Evolutionary conservation across 768 basidiomycete species (phyloP), one percentile per base, ranked within the genome.

Genomic region (Chlorophyllum brunneum): DNA sequence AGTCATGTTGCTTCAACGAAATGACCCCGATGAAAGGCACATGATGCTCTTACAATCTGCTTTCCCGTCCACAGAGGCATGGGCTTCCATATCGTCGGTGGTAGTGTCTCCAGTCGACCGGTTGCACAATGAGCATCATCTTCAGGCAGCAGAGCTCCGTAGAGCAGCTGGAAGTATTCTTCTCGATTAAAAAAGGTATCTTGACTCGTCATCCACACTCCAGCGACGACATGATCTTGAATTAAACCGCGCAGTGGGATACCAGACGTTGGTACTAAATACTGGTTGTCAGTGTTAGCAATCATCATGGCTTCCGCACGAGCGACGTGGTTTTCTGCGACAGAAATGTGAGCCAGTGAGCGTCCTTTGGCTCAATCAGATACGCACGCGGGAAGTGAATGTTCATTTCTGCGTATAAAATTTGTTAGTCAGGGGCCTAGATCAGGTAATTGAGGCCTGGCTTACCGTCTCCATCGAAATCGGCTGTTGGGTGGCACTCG

Each of bases 131-230:
- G 73, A 58, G 88, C 84, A 13, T 39, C 51, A 31, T 88, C 86
- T 68, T 99, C 97, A 6, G 95, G 92, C 54, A 90, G 76, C 29
- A 99, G 75, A 7, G 95, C 90, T 29, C 95, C 97, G 61, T 98
- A 98, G 9, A 99, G 78, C 43, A 99, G 75, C 67, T 99, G 97
- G 68, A 88, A 89, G 65, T 98, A 99, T 62, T 98, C 90, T 62
- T 97, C 93, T 44, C 97, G 82, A 3, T 88, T 85, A 70, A 98
- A 95, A 74, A 98, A 98, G 0, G 92, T 79, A 58, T 95, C 88
- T 64, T 93, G 94, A 63, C 84, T 86, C 49, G 97, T 98, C 92
- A 99, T 94, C 92, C 95, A 98, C n/a, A 98, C 88, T 53, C 93
- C 95, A 11, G 97, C 93, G 39, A 98, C 95, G 51, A 99, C 92